Evolutionary conservation across 192 early-diverging fungal genomes (phyloP).

Genomic region (Backusella tuberculispora): DNA sequence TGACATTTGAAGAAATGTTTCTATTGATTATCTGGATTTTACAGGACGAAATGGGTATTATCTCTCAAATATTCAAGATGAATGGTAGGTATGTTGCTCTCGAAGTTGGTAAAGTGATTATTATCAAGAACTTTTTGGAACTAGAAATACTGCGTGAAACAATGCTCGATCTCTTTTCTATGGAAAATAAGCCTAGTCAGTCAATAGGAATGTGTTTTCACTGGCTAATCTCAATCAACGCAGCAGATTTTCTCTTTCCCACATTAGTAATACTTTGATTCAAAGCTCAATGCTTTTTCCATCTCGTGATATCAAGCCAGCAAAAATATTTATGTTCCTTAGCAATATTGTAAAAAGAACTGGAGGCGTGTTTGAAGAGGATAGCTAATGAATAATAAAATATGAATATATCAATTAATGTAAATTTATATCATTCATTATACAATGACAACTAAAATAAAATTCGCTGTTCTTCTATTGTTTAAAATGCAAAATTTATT

Average conservation of each 20-base stretch:
- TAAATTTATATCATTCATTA: no score
- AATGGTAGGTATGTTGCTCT: conserved; percentile 1
- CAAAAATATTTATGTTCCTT: background rate
- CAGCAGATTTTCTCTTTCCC: background rate
- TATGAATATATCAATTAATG: no score
- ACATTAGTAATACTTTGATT: background rate
- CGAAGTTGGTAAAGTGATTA: background rate
- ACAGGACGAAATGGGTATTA: conserved; percentile 1
- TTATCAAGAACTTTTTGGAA: conserved; percentile 11
- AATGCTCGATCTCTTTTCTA: background rate
- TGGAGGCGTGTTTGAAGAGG: no score
- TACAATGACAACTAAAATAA: no score
- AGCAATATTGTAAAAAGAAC: background rate
- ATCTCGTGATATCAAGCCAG: conserved; percentile 9
- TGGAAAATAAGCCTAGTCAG: conserved; percentile 11
- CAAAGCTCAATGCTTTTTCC: background rate
- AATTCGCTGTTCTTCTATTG: no score
- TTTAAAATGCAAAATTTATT: no score
- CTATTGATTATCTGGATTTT: conserved; percentile 15
- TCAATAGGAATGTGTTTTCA: background rate
- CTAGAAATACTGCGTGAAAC: conserved; percentile 8
- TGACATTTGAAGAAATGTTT: conserved; percentile 9
- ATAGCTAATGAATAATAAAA: no score
- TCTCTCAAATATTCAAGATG: background rate
- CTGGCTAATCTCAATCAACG: background rate